A percentile compares a stretch with the other conserved stretches of the same genome.
These are phyloP conservation scores for Grigorovia transvaalensis DNA, from an alignment of 805 yeast species.

Conservation along the genomic window DNA sequence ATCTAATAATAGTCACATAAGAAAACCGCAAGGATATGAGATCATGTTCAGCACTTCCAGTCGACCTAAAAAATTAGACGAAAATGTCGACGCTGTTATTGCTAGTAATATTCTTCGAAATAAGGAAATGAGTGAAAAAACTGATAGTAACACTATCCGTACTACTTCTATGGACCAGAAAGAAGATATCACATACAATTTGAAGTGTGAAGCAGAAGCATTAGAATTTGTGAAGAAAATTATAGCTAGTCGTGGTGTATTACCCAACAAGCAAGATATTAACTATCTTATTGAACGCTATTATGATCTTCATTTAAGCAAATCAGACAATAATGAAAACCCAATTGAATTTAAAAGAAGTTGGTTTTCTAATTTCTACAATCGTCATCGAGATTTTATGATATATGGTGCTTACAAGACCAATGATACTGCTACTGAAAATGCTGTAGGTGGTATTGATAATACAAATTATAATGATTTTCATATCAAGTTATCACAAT, in stretches of 20 bases:
- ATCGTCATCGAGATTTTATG: conserved; percentile 14
- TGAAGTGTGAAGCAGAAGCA: neutral
- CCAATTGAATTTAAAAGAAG: conserved; percentile 16
- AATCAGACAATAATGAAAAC: conserved; percentile 1
- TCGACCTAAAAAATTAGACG: too few relatives aligned
- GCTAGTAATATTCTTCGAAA: too few relatives aligned
- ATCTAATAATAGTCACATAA: too few relatives aligned
- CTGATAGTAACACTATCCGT: too few relatives aligned
- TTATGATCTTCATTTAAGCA: neutral
- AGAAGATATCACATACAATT: neutral
- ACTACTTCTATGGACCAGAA: neutral
- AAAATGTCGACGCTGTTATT: too few relatives aligned
- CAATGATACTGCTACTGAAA: neutral
- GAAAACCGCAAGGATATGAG: too few relatives aligned
- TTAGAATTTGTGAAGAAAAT: neutral
- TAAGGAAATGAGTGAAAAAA: neutral
- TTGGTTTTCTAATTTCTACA: conserved; percentile 18
- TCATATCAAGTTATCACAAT: conserved; percentile 1
- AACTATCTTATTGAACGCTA: neutral
- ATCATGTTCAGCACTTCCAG: too few relatives aligned
- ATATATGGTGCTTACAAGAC: conserved; percentile 11
- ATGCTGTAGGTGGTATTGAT: neutral
- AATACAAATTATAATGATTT: conserved; percentile 2
- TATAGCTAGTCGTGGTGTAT: neutral
- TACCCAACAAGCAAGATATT: neutral